Conservation (phyloP, 2,329 filamentous ascomycete species). For the Penicillium hordei region DNA sequence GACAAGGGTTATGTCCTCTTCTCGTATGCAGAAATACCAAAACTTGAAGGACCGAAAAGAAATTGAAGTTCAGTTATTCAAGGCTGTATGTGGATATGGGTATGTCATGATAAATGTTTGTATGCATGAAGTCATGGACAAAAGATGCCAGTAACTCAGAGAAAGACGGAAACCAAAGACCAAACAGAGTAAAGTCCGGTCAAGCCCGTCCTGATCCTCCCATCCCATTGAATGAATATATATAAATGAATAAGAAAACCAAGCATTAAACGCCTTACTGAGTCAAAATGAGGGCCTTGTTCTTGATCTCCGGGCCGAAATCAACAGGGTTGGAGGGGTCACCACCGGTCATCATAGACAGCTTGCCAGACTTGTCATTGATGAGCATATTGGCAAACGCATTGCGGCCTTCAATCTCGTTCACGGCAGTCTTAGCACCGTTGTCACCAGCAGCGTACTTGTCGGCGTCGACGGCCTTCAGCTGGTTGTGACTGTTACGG, state of each 20-base stretch:
- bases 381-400: constrained; percentile 28
- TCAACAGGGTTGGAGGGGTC: constrained; percentile 28
- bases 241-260: neutral
- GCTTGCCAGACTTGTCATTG: constrained; percentile 29
- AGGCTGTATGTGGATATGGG: neutral
- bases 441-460: constrained; percentile 28
- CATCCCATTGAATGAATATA: neutral
- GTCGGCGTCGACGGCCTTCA: constrained; percentile 25
- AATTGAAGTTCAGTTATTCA: neutral
- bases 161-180: neutral
- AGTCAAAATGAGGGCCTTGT: constrained; percentile 24
- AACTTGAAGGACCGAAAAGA: no score
- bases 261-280: neutral
- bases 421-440: constrained; percentile 11
- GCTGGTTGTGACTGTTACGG: constrained; percentile 61
- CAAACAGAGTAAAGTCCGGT: neutral
- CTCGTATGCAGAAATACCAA: neutral
- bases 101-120: neutral
- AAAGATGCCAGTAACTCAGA: neutral
- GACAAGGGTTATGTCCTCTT: neutral
- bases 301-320: constrained; percentile 30
- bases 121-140: neutral
- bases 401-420: constrained; percentile 33
- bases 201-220: neutral
- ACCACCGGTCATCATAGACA: constrained; percentile 32